Evolutionary conservation across 164 flowering plant species (phyloP), one percentile per base, ranked within the genome.

Genomic region (Houttuynia cordata): DNA sequence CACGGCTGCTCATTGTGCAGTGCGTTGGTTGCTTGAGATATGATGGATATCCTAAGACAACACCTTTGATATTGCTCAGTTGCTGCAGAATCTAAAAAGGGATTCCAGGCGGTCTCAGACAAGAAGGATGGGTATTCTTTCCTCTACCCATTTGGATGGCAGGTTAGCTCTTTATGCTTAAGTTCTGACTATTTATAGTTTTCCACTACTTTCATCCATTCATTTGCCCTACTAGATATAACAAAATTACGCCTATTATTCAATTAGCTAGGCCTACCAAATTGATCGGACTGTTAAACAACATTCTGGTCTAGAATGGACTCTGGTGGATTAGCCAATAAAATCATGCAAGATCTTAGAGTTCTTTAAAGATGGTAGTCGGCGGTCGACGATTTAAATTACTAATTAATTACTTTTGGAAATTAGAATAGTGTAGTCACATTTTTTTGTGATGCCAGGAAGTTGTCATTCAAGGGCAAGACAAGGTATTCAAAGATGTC

Each of bases 141-240:
- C 71, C 69, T 83, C 47, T 88, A 86, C 63, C 96, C 96, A 53
- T 91, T 91, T 74, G 97, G 98, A 54, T 93, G 96, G 99, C 86
- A 93, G 98, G 96, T 92, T 61, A 41, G 69, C 25, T 22, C 52
- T 58, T 23, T 30, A 6, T 18, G 25, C n/a, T 24, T 22, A 3
- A 17, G 9, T 45, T 45, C 14, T 10, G 17, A 45, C 13, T 12
- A 30, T 30, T 30, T 47, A 41, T 41, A 17, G 9, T 23, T 59
- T 59, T 40, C 20, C 17, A 1, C 10, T 40, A 49, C 61, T 9
- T 58, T n/a, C 20, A 24, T 18, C 6, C 6, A 30, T 2, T 30
- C n/a, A n/a, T n/a, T n/a, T n/a, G n/a, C n/a, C n/a, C n/a, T n/a
- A 30, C 4, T 30, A 30, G 2, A 30, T 30, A 6, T 2, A 2